These are phyloP conservation scores for Diaporthe citriasiana DNA, from an alignment of 2,329 filamentous ascomycete species.

Conservation along the genomic window DNA sequence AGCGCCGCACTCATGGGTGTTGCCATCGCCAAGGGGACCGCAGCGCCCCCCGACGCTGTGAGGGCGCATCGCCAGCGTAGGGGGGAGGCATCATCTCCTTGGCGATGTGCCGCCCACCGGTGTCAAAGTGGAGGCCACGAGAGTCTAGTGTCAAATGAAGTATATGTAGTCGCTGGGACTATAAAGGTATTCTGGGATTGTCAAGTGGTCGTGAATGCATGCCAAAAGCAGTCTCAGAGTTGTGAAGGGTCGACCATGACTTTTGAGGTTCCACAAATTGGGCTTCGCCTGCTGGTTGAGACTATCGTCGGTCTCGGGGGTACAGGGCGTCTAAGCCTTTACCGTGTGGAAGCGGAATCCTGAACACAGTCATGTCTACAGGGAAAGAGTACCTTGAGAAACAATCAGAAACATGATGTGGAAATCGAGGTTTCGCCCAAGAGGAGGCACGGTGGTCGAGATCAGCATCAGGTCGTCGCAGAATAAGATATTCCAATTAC, in stretches of 20 bases:
- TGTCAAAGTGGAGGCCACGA: rapidly evolving
- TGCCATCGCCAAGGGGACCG: not conserved
- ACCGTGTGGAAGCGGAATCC: not conserved
- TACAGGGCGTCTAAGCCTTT: not conserved
- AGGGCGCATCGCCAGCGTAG: no score
- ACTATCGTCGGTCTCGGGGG: rapidly evolving
- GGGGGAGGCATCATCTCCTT: not conserved
- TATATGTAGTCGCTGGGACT: not conserved
- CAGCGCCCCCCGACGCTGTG: not conserved
- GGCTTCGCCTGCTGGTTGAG: not conserved
- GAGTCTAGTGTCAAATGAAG: not conserved
- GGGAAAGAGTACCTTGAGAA: not conserved
- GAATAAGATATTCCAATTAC: no score
- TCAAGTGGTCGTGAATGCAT: not conserved
- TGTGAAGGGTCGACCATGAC: not conserved
- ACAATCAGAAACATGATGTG: no score
- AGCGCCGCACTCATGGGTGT: not conserved
- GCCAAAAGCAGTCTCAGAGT: not conserved
- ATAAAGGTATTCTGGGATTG: not conserved
- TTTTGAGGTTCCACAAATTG: not conserved
- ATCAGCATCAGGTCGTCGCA: no score
- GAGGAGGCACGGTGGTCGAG: no score
- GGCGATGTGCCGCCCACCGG: not conserved
- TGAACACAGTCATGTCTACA: no score
- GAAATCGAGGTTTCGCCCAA: no score